phyloP scores from a whole-genome alignment of 768 basidiomycete genomes.

The Glaciozyma martinii region DNA sequence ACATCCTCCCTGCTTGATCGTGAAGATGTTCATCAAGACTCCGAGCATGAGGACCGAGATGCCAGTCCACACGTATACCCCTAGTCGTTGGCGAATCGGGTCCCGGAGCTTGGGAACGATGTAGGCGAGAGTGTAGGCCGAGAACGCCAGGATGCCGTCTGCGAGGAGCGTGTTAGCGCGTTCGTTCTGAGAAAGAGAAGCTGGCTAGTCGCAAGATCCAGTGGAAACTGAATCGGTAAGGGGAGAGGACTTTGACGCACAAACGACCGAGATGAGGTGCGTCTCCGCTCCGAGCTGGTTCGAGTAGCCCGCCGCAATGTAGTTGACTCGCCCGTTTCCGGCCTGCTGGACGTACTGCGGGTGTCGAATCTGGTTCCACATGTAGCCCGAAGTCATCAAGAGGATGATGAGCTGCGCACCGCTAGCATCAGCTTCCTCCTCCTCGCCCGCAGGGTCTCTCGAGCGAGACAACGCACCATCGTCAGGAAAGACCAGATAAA shows the following conservation, averaged over 20 bases:
- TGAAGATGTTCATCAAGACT: conserved; percentile 23
- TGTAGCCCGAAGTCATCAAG: conserved; percentile 84
- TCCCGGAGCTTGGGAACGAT: conserved; percentile 62
- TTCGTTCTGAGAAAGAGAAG: neutral
- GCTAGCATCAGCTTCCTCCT: conserved; percentile 39
- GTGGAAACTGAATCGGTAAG: neutral
- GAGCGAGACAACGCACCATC: conserved; percentile 14
- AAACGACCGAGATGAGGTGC: conserved; percentile 72
- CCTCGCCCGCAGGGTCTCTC: neutral
- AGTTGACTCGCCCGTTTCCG: conserved; percentile 45
- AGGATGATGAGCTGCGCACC: conserved; percentile 48
- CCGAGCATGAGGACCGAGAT: conserved; percentile 23
- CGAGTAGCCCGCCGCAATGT: conserved; percentile 81
- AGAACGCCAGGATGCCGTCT: conserved; percentile 75
- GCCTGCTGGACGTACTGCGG: conserved; percentile 56
- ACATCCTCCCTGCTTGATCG: conserved; percentile 26
- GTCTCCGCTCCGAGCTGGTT: conserved; percentile 90
- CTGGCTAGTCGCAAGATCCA: neutral
- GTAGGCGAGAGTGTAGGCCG: conserved; percentile 67
- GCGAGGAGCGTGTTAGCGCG: neutral
- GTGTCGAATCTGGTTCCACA: conserved; percentile 89
- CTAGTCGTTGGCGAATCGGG: conserved; percentile 65
- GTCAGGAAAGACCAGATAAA: conserved; percentile 32
- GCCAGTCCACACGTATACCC: conserved; percentile 76
- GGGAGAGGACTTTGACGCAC: conserved; percentile 48